Evolutionary conservation across 1,139 yeast genomes (phyloP), one percentile per base, ranked within the genome.

Genomic region (Candida mesenterica): DNA sequence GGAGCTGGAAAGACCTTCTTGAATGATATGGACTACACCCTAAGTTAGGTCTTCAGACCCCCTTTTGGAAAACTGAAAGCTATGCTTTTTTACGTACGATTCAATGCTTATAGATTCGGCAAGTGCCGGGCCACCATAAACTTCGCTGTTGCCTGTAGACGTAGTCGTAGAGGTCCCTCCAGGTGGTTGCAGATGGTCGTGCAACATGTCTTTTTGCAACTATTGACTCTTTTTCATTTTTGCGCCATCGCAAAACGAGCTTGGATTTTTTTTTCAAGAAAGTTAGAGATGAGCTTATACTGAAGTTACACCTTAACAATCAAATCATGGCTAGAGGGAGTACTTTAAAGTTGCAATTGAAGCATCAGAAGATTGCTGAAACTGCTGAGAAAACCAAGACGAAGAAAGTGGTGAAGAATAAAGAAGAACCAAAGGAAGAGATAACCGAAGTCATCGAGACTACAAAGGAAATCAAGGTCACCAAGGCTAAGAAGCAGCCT

Each of bases 1-100:
- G 92, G 94, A 0, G 52, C 68, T 5, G 82, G 82, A 2, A 77
- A 75, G 46, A 49, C 46, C 5, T 76, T 77, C 42, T 45, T 75
- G 22, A 68, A 69, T 40, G 76, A 73, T 29, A 34, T 41, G 10
- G 49, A 51, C 31, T 51, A 47, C 28, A 30, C 33, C 1, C 32
- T 37, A 31, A 30, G 24, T 10, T 9, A 28, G n/a, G 16, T 28
- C 5, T 12, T n/a, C n/a, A n/a, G n/a, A n/a, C n/a, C n/a, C n/a
- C n/a, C n/a, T n/a, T n/a, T n/a, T n/a, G n/a, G n/a, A n/a, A n/a
- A n/a, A n/a, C n/a, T n/a, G n/a, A n/a, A n/a, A n/a, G n/a, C n/a
- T n/a, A n/a, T n/a, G n/a, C n/a, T n/a, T n/a, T n/a, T n/a, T n/a
- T n/a, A n/a, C n/a, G n/a, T n/a, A n/a, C n/a, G n/a, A n/a, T n/a